Evolutionary conservation across 441 rosid genomes (phyloP).

Genomic region (Bruguiera hainesii): DNA sequence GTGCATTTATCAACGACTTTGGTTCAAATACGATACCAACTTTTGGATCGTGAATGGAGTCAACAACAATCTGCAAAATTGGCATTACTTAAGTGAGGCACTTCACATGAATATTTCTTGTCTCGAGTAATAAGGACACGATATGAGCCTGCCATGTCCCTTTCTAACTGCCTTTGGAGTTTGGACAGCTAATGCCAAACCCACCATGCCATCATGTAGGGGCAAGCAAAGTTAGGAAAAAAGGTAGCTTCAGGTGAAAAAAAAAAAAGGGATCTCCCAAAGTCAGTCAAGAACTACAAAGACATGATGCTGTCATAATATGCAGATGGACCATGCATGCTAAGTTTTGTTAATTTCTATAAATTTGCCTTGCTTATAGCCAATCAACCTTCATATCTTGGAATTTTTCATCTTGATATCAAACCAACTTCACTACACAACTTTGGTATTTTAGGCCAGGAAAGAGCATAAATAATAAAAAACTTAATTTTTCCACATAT

Average conservation of each 20-base stretch:
- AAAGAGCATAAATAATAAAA: background rate
- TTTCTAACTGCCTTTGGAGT: background rate
- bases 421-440: background rate
- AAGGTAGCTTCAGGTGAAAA: background rate
- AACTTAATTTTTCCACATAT: background rate
- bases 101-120: background rate
- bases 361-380: background rate
- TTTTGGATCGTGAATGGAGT: conserved; percentile 54
- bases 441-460: background rate
- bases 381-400: too few relatives aligned
- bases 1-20: conserved; percentile 54
- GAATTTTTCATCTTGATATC: background rate
- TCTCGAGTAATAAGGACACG: background rate
- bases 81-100: background rate
- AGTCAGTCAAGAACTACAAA: background rate
- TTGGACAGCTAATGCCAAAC: background rate
- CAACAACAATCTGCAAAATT: conserved; percentile 58
- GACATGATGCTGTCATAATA: background rate
- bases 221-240: background rate
- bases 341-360: too few relatives aligned
- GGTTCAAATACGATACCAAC: conserved; percentile 68
- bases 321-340: background rate
- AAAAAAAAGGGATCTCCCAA: background rate
- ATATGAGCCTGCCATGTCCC: background rate
- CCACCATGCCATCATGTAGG: background rate